These are phyloP conservation scores for Colletotrichum tropicale DNA, from an alignment of 2,329 filamentous ascomycete species.

Conservation along the genomic window DNA sequence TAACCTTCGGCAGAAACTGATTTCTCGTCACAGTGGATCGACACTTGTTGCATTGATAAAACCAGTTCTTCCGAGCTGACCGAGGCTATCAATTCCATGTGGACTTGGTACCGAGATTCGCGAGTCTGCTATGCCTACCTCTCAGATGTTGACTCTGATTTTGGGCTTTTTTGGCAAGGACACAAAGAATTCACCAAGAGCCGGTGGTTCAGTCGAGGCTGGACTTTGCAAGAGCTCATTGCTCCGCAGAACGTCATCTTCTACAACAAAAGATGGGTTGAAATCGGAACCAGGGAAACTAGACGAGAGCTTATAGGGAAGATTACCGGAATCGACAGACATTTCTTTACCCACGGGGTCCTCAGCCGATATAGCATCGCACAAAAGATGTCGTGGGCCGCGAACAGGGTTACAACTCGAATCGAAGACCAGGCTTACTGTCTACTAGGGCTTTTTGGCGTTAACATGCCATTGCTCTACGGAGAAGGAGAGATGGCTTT, in stretches of 20 bases:
- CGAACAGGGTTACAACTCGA: neutral
- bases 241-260: neutral
- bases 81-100: neutral
- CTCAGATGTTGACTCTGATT: neutral
- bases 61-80: neutral
- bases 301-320: neutral
- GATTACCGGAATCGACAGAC: neutral
- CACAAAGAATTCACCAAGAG: neutral
- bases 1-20: neutral
- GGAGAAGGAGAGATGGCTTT: neutral
- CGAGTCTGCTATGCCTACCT: neutral
- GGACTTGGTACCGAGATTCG: neutral
- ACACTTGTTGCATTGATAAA: neutral
- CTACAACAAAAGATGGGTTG: neutral
- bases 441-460: neutral
- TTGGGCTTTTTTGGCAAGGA: neutral
- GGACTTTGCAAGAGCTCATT: constrained; percentile 7
- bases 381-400: neutral
- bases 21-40: neutral
- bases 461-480: neutral
- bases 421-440: neutral
- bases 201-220: constrained; percentile 18
- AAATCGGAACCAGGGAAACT: neutral
- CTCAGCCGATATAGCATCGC: neutral
- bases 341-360: neutral